Evolutionary conservation across 768 basidiomycete genomes (phyloP).

Genomic region (Leccinum longicurvipes): DNA sequence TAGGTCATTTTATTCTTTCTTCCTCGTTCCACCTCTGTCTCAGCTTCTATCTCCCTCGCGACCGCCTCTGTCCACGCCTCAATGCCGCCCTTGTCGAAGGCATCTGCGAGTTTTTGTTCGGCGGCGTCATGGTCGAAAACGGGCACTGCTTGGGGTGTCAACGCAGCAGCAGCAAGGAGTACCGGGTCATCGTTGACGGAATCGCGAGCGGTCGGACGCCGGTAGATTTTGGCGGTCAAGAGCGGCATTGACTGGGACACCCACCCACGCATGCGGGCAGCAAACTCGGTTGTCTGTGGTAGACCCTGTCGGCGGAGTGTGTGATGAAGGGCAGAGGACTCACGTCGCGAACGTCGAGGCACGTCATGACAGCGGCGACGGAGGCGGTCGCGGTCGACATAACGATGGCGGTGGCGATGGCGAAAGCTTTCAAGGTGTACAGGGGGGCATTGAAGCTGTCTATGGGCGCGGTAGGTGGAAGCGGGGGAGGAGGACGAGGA

Average conservation of each 20-base stretch:
- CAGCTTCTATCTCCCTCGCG: slow-evolving; percentile 54
- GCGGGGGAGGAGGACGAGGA: neutral
- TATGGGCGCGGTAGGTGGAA: neutral
- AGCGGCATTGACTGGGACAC: slow-evolving; percentile 47
- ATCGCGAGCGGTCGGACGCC: slow-evolving; percentile 34
- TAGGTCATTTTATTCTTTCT: slow-evolving; percentile 11
- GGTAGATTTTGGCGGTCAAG: slow-evolving; percentile 51
- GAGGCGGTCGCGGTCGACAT: slow-evolving; percentile 42
- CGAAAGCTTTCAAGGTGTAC: slow-evolving; percentile 60
- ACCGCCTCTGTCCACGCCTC: slow-evolving; percentile 53
- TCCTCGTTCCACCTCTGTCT: slow-evolving; percentile 47
- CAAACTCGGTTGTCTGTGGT: slow-evolving; percentile 56
- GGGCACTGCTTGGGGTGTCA: neutral
- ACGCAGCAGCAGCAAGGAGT: neutral
- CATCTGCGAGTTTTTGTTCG: slow-evolving; percentile 48
- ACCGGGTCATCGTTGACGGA: slow-evolving; percentile 2
- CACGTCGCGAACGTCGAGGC: slow-evolving; percentile 56
- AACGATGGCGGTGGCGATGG: slow-evolving; percentile 62
- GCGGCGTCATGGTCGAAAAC: slow-evolving; percentile 37
- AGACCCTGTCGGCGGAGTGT: neutral
- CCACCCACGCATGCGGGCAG: slow-evolving; percentile 49
- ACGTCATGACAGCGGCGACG: slow-evolving; percentile 47
- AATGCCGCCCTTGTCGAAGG: slow-evolving; percentile 60
- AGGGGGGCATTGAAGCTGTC: slow-evolving; percentile 49
- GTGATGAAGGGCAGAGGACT: neutral